Percentiles rank a stretch among this genome's conserved stretches.
Evolutionary conservation across 2,329 filamentous ascomycete species (phyloP).

Genomic region (Aureobasidium vineae): DNA sequence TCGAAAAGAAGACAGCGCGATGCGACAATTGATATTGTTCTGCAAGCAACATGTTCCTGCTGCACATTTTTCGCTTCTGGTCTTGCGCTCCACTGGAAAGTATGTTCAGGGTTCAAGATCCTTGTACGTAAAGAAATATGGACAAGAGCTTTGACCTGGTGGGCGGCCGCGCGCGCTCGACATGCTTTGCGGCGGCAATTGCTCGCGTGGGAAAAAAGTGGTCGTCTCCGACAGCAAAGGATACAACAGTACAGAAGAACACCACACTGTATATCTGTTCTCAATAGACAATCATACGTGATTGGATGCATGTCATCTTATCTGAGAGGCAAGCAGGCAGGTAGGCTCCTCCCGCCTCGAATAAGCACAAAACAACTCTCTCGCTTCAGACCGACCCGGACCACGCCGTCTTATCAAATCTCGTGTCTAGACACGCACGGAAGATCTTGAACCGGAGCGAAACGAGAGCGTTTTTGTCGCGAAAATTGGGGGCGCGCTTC

Average conservation of each 20-base stretch:
- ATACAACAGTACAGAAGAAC: neutral
- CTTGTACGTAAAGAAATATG: slow-evolving; percentile 16
- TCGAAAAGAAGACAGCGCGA: neutral
- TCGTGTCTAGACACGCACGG: slow-evolving; percentile 26
- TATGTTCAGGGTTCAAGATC: neutral
- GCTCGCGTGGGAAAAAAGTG: slow-evolving; percentile 14
- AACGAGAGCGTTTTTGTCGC: slow-evolving; percentile 26
- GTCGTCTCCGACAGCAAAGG: slow-evolving; percentile 1
- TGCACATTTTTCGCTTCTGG: neutral
- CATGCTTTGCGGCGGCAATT: slow-evolving; percentile 3
- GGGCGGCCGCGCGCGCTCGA: slow-evolving; percentile 21
- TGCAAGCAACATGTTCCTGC: neutral
- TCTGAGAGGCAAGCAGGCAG: slow-evolving; percentile 7
- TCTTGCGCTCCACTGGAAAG: neutral
- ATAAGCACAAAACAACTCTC: slow-evolving; percentile 18
- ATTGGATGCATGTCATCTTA: slow-evolving; percentile 21
- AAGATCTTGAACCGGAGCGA: slow-evolving; percentile 15
- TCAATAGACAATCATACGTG: neutral
- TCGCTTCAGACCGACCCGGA: slow-evolving; percentile 23
- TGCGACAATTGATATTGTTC: neutral
- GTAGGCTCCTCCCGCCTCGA: slow-evolving; percentile 2
- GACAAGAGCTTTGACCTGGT: slow-evolving; percentile 1
- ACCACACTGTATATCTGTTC: slow-evolving; percentile 3
- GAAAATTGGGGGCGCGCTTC: slow-evolving; percentile 16
- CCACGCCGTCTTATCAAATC: slow-evolving; percentile 25